Evolutionary conservation across 768 basidiomycete genomes (phyloP).

Genomic region (Tricholomella constricta): DNA sequence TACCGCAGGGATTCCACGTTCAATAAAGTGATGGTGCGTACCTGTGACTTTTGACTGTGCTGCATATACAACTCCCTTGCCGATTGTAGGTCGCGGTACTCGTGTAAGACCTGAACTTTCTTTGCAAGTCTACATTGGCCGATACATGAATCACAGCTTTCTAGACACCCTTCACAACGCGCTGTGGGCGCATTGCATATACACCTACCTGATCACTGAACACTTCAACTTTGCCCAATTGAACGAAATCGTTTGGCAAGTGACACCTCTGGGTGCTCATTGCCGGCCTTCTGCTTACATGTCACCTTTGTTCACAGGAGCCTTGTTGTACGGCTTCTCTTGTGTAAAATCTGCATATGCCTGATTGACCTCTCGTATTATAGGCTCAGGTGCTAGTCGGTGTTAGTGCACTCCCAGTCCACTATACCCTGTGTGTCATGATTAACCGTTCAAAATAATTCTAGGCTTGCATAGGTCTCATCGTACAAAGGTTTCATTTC

Average conservation of each 20-base stretch:
- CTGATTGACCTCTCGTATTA: neutral
- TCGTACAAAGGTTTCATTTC: constrained; percentile 5
- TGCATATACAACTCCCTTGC: neutral
- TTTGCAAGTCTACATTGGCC: neutral
- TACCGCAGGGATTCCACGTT: constrained; percentile 6
- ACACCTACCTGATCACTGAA: constrained; percentile 11
- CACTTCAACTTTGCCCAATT: constrained; percentile 8
- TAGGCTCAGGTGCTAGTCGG: constrained; percentile 8
- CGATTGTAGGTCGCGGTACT: neutral
- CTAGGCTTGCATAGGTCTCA: constrained; percentile 8
- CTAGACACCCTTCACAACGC: constrained; percentile 13
- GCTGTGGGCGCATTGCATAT: constrained; percentile 6
- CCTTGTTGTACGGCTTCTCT: constrained; percentile 4
- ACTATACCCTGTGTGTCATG: neutral
- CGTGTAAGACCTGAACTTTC: constrained; percentile 1
- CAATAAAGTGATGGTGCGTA: constrained; percentile 9
- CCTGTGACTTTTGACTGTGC: neutral
- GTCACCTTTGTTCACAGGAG: constrained; percentile 1
- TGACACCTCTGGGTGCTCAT: neutral
- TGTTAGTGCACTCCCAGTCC: neutral
- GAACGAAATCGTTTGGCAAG: constrained; percentile 8
- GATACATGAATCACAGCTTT: neutral
- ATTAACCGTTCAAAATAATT: neutral
- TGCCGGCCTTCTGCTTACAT: neutral
- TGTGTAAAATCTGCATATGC: neutral